These are phyloP conservation scores for Cryptosporidium sp. DNA, from an alignment of 169 alveolate species.

Conservation along the genomic window DNA sequence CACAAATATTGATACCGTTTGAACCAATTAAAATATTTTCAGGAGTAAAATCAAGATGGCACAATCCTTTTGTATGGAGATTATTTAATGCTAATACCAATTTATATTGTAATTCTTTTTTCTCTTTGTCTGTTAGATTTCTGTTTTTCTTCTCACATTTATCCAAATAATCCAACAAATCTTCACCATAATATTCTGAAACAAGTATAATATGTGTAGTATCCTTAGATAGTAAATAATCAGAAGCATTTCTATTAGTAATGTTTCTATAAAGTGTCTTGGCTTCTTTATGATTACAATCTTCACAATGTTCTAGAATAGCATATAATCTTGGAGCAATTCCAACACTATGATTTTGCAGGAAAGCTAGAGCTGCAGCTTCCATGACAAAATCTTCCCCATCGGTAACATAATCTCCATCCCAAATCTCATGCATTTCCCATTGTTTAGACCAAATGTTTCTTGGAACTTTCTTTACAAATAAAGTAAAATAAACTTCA, in stretches of 20 bases:
- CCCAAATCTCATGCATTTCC: constrained; percentile 79
- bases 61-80: constrained; percentile 83
- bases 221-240: constrained; percentile 75
- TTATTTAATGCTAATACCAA: constrained; percentile 77
- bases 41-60: constrained; percentile 86
- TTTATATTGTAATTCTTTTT: constrained; percentile 78
- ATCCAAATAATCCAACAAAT: constrained; percentile 80
- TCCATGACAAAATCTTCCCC: constrained; percentile 87
- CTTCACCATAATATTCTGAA: constrained; percentile 81
- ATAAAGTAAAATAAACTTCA: constrained; percentile 34
- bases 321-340: constrained; percentile 81
- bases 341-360: constrained; percentile 74
- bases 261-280: constrained; percentile 8
- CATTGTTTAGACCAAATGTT: constrained; percentile 83
- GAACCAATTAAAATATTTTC: constrained; percentile 83
- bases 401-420: constrained; percentile 84
- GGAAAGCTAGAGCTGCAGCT: constrained; percentile 83
- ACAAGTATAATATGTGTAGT: constrained; percentile 80
- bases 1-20: constrained; percentile 82
- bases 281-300: background rate
- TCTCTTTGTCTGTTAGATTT: constrained; percentile 79
- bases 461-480: constrained; percentile 82
- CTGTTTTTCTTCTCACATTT: constrained; percentile 76
- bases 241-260: constrained; percentile 49
- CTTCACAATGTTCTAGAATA: constrained; percentile 79